A percentile compares a stretch with the other conserved stretches of the same genome.
Conservation (phyloP, 2,329 filamentous ascomycete species). For the Fusarium sp. region DNA sequence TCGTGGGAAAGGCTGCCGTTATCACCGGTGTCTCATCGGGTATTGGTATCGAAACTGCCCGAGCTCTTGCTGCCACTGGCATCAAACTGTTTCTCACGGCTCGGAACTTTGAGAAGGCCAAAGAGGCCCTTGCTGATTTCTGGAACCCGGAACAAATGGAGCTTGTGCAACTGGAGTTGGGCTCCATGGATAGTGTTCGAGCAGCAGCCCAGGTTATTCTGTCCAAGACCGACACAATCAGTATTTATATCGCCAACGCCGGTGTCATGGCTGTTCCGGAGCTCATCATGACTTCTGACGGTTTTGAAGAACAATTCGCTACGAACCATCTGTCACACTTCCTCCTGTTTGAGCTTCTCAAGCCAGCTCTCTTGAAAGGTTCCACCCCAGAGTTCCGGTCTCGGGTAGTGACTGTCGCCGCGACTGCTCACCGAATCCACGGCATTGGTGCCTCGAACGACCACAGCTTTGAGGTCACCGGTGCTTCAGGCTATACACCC, state of each 20-base stretch:
- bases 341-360: slow-evolving; percentile 23
- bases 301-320: slow-evolving; percentile 32
- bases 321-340: slow-evolving; percentile 38
- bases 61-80: slow-evolving; percentile 55
- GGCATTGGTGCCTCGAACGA: slow-evolving; percentile 2
- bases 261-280: slow-evolving; percentile 32
- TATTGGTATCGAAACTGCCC: slow-evolving; percentile 57
- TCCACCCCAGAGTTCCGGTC: slow-evolving; percentile 5
- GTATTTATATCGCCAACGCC: slow-evolving; percentile 37
- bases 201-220: neutral
- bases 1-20: slow-evolving; percentile 1
- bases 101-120: slow-evolving; percentile 36
- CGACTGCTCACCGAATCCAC: slow-evolving; percentile 13
- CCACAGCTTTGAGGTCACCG: slow-evolving; percentile 4
- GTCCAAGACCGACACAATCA: neutral
- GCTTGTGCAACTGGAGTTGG: slow-evolving; percentile 40
- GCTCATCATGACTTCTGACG: slow-evolving; percentile 16
- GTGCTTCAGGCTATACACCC: neutral
- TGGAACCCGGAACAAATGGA: slow-evolving; percentile 27
- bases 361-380: neutral
- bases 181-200: slow-evolving; percentile 23
- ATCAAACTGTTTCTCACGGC: slow-evolving; percentile 39
- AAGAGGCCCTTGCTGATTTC: slow-evolving; percentile 14
- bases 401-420: slow-evolving; percentile 2
- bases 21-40: slow-evolving; percentile 51